Evolutionary conservation across 257 asterid genomes (phyloP).

Genomic region (Gentiana macrophylla): DNA sequence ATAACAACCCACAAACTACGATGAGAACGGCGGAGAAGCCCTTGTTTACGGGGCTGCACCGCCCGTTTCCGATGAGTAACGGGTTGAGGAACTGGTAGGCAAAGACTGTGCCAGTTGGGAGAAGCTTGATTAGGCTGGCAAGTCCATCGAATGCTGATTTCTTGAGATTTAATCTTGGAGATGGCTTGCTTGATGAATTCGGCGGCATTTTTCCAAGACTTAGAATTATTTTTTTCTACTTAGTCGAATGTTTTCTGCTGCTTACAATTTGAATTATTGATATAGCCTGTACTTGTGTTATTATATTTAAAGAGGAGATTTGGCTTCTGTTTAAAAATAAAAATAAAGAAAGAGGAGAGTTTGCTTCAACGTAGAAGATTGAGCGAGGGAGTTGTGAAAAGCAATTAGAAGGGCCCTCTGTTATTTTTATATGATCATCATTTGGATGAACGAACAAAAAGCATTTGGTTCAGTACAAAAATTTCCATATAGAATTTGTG

Average conservation of each 20-base stretch:
- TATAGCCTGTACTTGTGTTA: too few species aligned
- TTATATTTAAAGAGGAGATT: too few species aligned
- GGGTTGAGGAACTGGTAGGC: slow-evolving; percentile 71
- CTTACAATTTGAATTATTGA: neutral
- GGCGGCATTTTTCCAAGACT: too few species aligned
- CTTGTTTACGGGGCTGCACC: slow-evolving; percentile 37
- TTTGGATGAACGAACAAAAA: too few species aligned
- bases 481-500: too few species aligned
- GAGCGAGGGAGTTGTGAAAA: neutral
- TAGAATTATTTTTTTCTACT: too few species aligned
- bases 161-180: neutral
- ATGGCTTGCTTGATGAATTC: neutral
- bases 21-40: slow-evolving; percentile 34
- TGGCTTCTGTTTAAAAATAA: too few species aligned
- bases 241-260: neutral
- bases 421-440: too few species aligned
- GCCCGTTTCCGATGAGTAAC: slow-evolving; percentile 44
- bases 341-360: neutral
- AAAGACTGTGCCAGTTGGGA: slow-evolving; percentile 80
- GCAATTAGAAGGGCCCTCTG: too few species aligned
- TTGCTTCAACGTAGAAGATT: slow-evolving; percentile 1
- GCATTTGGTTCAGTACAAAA: too few species aligned
- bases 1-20: slow-evolving; percentile 34
- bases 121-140: slow-evolving; percentile 63
- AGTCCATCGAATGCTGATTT: slow-evolving; percentile 36